Evolutionary conservation across 2,329 filamentous ascomycete species (phyloP), one percentile per base, ranked within the genome.

Genomic region (Incumbomyces delicatus): DNA sequence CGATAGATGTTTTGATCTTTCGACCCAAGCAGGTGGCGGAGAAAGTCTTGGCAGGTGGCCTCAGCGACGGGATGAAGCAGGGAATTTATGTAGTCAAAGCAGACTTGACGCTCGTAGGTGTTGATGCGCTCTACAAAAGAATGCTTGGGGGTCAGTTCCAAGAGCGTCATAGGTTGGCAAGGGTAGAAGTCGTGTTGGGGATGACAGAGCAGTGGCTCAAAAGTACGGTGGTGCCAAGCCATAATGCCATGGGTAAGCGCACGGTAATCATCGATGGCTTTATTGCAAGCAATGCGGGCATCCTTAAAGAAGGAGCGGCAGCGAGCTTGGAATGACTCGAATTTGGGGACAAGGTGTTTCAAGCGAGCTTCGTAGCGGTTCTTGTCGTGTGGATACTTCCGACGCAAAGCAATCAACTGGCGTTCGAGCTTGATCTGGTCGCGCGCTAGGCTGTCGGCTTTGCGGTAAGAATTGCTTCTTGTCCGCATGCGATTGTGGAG

Each of bases 81-180:
- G 33, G 16, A 13, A 22, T 18, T 35, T 20, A 58, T 43, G 18
- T 55, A 50, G 32, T 46, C 46, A 31, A 57, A 55, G 44, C 48
- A 56, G 35, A 53, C 46, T 44, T 48, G 46, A 31, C 52, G 55
- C 32, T 52, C 52, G 18, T 44, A 22, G 7, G 52, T 52, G 33
- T 57, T 45, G 56, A 81, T 79, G 47, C 67, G 69, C 11, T 70
- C 60, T 14, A 80, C 57, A 49, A 81, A 74, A 52, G 81, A 76
- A 6, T 75, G 75, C 41, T 76, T 69, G 33, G 73, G 67, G 47
- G 72, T 63, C 58, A 81, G 80, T 53, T 78, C 70, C 47, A 67
- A 63, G 50, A 58, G 47, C 2, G 50, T 50, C 47, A 58, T 44
- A 5, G 45, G 38, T 11, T 52, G 38, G 16, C 39, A 20, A 3